These are phyloP conservation scores for Diutina sp. DNA, from an alignment of 1,139 yeast genomes.

Conservation along the genomic window DNA sequence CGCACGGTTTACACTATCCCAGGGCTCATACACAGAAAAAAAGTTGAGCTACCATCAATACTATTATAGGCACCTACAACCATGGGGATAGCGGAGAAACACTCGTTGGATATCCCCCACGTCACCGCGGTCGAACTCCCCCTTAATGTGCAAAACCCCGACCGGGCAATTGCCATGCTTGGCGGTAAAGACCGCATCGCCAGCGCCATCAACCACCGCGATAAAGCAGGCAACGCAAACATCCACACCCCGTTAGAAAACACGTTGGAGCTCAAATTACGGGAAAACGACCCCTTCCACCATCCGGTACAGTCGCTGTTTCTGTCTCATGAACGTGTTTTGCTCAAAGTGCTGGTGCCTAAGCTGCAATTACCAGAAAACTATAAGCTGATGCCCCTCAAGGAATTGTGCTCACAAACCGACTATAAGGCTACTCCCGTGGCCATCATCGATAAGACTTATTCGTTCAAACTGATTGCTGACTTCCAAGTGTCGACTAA, in stretches of 20 bases:
- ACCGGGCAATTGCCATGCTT: constrained; percentile 56
- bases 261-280: constrained; percentile 45
- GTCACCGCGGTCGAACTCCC: constrained; percentile 75
- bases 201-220: constrained; percentile 19
- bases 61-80: not conserved
- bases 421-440: constrained; percentile 37
- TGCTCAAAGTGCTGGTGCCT: constrained; percentile 62
- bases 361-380: constrained; percentile 31
- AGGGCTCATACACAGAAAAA: not conserved
- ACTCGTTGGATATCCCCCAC: constrained; percentile 63
- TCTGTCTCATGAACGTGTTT: constrained; percentile 44
- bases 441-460: constrained; percentile 58
- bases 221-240: constrained; percentile 7
- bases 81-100: constrained; percentile 14
- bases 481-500: constrained; percentile 73
- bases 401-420: constrained; percentile 30
- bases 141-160: constrained; percentile 47
- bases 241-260: constrained; percentile 8
- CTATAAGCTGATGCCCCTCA: constrained; percentile 27
- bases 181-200: constrained; percentile 54
- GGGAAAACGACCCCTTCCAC: constrained; percentile 55
- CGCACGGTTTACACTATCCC: too few species aligned
- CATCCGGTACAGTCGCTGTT: constrained; percentile 63
- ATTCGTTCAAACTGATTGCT: constrained; percentile 72
- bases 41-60: too few species aligned